Evolutionary conservation across 345 rosid species (phyloP).

Genomic region (Dimocarpus longan): DNA sequence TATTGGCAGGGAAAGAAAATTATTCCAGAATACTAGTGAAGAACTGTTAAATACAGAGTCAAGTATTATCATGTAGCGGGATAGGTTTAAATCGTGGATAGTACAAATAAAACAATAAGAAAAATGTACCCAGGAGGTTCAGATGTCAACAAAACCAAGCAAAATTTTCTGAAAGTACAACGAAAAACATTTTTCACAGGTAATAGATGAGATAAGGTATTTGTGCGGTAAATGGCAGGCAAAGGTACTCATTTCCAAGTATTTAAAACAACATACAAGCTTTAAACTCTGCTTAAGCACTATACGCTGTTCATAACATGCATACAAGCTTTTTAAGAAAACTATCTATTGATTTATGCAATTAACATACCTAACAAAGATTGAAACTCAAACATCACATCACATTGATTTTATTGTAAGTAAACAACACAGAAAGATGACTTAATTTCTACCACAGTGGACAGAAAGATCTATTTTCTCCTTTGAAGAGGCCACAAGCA

Average conservation of each 20-base stretch:
- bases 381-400: background rate
- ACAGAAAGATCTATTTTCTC: background rate
- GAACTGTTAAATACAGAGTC: background rate
- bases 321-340: background rate
- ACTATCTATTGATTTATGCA: background rate
- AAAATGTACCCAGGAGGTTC: background rate
- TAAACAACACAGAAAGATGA: background rate
- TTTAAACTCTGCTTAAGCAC: background rate
- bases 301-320: background rate
- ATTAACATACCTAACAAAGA: background rate
- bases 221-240: background rate
- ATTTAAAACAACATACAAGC: background rate
- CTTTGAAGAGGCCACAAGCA: background rate
- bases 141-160: background rate
- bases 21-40: background rate
- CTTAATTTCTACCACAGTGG: background rate
- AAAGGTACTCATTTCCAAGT: background rate
- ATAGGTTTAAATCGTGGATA: background rate
- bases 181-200: background rate
- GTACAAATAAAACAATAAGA: background rate
- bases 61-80: background rate
- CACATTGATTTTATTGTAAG: background rate
- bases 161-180: background rate
- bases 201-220: background rate
- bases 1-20: conserved; percentile 15